phyloP scores from a whole-genome alignment of 2,329 filamentous ascomycete genomes.

The Venturia effusa region DNA sequence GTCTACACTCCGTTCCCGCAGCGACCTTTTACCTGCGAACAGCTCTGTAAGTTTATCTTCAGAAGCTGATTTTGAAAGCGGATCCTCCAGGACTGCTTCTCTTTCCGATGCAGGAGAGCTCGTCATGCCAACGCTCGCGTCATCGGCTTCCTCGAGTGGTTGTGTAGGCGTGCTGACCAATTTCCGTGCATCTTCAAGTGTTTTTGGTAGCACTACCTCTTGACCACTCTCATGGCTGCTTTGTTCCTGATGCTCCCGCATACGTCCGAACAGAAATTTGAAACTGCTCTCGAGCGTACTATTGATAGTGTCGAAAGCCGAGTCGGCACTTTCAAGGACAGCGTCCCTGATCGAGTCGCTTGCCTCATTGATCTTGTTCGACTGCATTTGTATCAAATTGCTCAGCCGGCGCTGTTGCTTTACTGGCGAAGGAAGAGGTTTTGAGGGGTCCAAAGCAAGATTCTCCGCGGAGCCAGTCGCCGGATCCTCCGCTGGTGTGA shows the following conservation, averaged over 20 bases:
- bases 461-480: neutral
- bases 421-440: constrained; percentile 25
- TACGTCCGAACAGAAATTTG: constrained; percentile 80
- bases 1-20: constrained; percentile 66
- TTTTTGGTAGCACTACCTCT: constrained; percentile 59
- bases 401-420: constrained; percentile 61
- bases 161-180: constrained; percentile 65
- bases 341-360: constrained; percentile 64
- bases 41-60: constrained; percentile 39
- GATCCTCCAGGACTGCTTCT: constrained; percentile 11
- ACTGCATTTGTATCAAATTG: constrained; percentile 74
- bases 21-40: constrained; percentile 47
- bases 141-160: constrained; percentile 39
- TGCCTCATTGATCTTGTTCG: constrained; percentile 69
- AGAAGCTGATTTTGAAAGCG: constrained; percentile 25
- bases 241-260: constrained; percentile 57
- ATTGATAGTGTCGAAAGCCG: constrained; percentile 83
- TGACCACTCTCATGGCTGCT: constrained; percentile 25
- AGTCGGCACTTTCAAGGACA: constrained; percentile 72
- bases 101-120: constrained; percentile 33
- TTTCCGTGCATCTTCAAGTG: constrained; percentile 83
- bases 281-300: constrained; percentile 86
- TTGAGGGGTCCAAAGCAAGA: constrained; percentile 15
- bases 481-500: constrained; percentile 25
- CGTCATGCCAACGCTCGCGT: constrained; percentile 39